A percentile compares a stretch with the other conserved stretches of the same genome.
phyloP scores from a whole-genome alignment of 2,329 filamentous ascomycete genomes.

The Sclerotinia sclerotiorum region DNA sequence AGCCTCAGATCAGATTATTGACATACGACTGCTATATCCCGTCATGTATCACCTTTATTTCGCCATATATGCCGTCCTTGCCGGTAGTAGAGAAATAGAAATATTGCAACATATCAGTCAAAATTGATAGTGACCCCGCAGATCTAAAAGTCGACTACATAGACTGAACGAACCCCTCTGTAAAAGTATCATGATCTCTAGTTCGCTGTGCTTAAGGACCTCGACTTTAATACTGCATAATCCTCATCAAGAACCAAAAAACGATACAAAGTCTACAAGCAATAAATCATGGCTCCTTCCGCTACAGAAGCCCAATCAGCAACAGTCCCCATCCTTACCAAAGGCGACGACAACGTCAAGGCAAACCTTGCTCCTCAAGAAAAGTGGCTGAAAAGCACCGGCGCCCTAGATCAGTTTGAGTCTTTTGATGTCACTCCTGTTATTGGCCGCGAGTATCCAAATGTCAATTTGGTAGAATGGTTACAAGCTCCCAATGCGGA shows the following conservation, averaged over 20 bases:
- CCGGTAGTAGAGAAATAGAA: neutral
- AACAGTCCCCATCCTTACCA: constrained; percentile 17
- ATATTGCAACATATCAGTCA: neutral
- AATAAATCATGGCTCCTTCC: constrained; percentile 30
- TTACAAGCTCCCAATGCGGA: constrained; percentile 50
- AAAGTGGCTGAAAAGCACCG: constrained; percentile 36
- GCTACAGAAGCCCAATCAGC: constrained; percentile 26
- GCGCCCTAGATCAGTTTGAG: constrained; percentile 36
- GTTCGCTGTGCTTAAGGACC: constrained; percentile 28
- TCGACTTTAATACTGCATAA: constrained; percentile 24
- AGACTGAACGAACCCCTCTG: constrained; percentile 9
- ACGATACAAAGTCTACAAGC: constrained; percentile 3
- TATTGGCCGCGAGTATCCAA: constrained; percentile 49
- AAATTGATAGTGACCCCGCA: neutral
- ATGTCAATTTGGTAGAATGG: constrained; percentile 46
- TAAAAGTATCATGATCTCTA: constrained; percentile 26
- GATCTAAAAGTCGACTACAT: constrained; percentile 1
- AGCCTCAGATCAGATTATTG: neutral
- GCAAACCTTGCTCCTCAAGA: constrained; percentile 25
- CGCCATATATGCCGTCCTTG: constrained; percentile 5
- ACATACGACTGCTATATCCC: neutral
- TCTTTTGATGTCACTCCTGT: constrained; percentile 46
- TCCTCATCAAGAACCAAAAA: neutral
- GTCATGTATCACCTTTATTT: constrained; percentile 1
- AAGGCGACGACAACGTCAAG: constrained; percentile 20